A percentile compares a stretch with the other conserved stretches of the same genome.
These are phyloP conservation scores for Phytophthora sp. DNA, from an alignment of 352 stramenopile species.

Conservation along the genomic window DNA sequence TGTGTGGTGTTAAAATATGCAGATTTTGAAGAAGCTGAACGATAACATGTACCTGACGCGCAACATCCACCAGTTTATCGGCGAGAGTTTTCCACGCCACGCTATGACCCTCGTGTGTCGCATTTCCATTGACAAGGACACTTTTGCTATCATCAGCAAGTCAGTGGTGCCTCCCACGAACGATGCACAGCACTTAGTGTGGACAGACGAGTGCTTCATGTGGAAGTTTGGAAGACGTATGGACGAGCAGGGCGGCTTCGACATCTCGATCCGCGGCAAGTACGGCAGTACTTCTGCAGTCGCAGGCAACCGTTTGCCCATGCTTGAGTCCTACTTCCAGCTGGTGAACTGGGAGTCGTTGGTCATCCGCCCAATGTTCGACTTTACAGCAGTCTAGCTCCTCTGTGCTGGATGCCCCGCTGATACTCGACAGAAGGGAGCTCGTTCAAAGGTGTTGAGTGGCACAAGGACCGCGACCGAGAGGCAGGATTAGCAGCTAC, in stretches of 20 bases:
- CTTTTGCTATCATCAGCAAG: slow-evolving; percentile 83
- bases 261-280: slow-evolving; percentile 76
- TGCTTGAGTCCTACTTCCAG: slow-evolving; percentile 88
- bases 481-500: slow-evolving; percentile 8
- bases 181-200: slow-evolving; percentile 87
- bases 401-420: slow-evolving; percentile 2
- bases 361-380: slow-evolving; percentile 80
- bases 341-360: slow-evolving; percentile 88
- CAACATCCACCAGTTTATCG: slow-evolving; percentile 90
- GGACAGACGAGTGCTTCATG: slow-evolving; percentile 89
- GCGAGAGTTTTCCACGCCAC: slow-evolving; percentile 85
- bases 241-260: slow-evolving; percentile 68
- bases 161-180: slow-evolving; percentile 79
- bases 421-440: slow-evolving; percentile 16
- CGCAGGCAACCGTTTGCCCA: slow-evolving; percentile 79
- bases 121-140: slow-evolving; percentile 85
- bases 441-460: slow-evolving; percentile 19
- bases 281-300: slow-evolving; percentile 86
- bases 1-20: neutral
- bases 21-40: slow-evolving; percentile 87
- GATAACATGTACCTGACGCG: slow-evolving; percentile 87
- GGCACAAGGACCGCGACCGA: slow-evolving; percentile 15
- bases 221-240: slow-evolving; percentile 74
- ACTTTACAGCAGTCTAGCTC: slow-evolving; percentile 52
- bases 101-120: slow-evolving; percentile 84